Conservation (phyloP, 495 filamentous ascomycete genomes). For the Lepraria neglecta region DNA sequence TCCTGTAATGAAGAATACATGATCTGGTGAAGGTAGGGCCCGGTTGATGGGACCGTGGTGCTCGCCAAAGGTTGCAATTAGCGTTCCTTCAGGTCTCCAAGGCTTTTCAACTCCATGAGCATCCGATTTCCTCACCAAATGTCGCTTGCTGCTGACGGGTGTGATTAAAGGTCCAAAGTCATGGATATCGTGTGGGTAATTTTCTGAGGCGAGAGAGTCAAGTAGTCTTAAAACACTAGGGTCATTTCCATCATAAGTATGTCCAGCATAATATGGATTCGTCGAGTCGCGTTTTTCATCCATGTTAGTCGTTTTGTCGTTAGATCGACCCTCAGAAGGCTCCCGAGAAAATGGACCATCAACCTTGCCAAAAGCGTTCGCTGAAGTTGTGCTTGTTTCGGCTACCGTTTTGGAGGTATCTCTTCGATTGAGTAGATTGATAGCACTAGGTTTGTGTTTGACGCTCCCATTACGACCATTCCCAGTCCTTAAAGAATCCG, state of each 20-base stretch:
- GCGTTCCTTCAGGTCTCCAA: conserved; percentile 79
- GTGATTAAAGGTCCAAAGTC: conserved; percentile 74
- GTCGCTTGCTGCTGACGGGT: conserved; percentile 55
- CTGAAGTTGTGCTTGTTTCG: conserved; percentile 76
- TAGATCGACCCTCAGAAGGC: conserved; percentile 29
- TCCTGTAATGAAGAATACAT: conserved; percentile 88
- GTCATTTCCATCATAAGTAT: conserved; percentile 83
- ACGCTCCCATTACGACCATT: conserved; percentile 28
- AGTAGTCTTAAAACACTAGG: conserved; percentile 80
- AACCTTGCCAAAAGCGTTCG: conserved; percentile 79
- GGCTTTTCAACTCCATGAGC: conserved; percentile 44
- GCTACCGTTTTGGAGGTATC: conserved; percentile 73
- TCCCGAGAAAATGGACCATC: conserved; percentile 56
- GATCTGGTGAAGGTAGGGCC: conserved; percentile 78
- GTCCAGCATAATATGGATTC: conserved; percentile 43
- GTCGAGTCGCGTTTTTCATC: conserved; percentile 32
- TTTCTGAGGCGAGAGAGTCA: conserved; percentile 82
- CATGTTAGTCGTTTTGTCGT: background rate
- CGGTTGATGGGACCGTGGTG: conserved; percentile 78
- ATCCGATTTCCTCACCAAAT: conserved; percentile 54
- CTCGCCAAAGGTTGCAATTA: conserved; percentile 83
- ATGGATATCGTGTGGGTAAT: conserved; percentile 70
- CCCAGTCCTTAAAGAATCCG: conserved; percentile 18
- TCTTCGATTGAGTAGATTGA: conserved; percentile 71
- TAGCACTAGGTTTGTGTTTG: conserved; percentile 67